phyloP scores from a whole-genome alignment of 257 asterid genomes.

The Solanum bulbocastanum region DNA sequence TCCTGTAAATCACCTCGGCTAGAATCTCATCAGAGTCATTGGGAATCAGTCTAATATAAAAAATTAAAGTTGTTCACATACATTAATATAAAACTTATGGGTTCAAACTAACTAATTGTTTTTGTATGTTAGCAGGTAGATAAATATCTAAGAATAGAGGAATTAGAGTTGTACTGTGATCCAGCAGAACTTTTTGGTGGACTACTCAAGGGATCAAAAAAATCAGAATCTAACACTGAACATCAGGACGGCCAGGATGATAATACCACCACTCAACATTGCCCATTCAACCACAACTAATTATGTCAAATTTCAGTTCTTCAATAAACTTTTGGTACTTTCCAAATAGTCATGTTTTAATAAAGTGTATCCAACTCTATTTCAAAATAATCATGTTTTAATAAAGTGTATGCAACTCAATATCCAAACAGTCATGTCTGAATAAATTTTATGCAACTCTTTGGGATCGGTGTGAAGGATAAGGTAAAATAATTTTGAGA shows the following conservation, averaged over 20 bases:
- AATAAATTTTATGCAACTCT: too few species aligned
- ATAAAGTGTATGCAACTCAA: too few species aligned
- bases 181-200: constrained; percentile 67
- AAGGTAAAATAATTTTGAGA: too few species aligned
- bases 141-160: not conserved
- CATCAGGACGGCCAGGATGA: not conserved
- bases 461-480: too few species aligned
- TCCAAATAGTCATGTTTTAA: not conserved
- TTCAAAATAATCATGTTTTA: too few species aligned
- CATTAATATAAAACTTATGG: too few species aligned
- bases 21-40: not conserved
- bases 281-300: not conserved
- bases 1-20: not conserved
- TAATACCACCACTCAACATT: too few species aligned
- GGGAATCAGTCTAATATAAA: not conserved
- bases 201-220: constrained; percentile 29
- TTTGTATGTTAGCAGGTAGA: too few species aligned
- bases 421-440: too few species aligned
- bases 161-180: constrained; percentile 67
- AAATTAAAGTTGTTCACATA: not conserved
- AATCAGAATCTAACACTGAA: constrained; percentile 1
- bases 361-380: not conserved
- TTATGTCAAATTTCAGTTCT: not conserved
- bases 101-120: not conserved
- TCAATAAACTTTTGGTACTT: too few species aligned